These are phyloP conservation scores for Helminthosporium solani DNA, from an alignment of 2,329 filamentous ascomycete genomes.

Conservation along the genomic window DNA sequence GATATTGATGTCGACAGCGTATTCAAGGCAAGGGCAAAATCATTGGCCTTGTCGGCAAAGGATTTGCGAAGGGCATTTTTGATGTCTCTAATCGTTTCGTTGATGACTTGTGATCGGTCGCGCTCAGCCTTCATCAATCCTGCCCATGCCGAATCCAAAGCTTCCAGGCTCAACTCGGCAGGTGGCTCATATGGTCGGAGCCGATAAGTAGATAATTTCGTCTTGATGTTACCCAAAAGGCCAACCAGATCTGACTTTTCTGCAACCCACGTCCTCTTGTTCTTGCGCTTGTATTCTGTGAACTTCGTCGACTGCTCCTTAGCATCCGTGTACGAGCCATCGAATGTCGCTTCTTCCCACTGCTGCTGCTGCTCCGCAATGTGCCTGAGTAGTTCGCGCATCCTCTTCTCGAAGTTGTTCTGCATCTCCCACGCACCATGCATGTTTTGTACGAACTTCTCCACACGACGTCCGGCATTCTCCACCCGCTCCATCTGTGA, in stretches of 20 bases:
- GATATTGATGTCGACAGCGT: conserved; percentile 94
- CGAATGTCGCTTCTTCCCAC: conserved; percentile 81
- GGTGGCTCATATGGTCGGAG: conserved; percentile 90
- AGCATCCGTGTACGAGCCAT: conserved; percentile 88
- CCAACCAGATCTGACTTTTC: conserved; percentile 96
- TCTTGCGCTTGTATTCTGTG: conserved; percentile 82
- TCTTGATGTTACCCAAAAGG: conserved; percentile 96
- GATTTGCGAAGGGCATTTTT: conserved; percentile 90
- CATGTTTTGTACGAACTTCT: conserved; percentile 99
- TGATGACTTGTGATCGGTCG: conserved; percentile 86
- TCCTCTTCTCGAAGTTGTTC: conserved; percentile 87
- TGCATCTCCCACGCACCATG: conserved; percentile 99
- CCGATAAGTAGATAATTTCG: conserved; percentile 92
- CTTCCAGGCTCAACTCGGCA: conserved; percentile 75
- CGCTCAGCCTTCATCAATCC: conserved; percentile 80
- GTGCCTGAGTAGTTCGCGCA: conserved; percentile 75
- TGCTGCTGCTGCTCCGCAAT: conserved; percentile 71
- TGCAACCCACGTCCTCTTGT: conserved; percentile 93
- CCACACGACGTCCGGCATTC: conserved; percentile 91
- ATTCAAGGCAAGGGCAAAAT: conserved; percentile 92
- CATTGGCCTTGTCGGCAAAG: conserved; percentile 97
- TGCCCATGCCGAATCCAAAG: conserved; percentile 80
- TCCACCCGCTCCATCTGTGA: conserved; percentile 99
- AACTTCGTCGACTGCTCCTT: conserved; percentile 84
- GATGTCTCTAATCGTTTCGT: conserved; percentile 98